These are phyloP conservation scores for Vitis vinifera DNA, from an alignment of 164 flowering plant species.

Conservation along the genomic window ASM3070453v1 NC_081817.1:29348001-29348500, in stretches of 20 bases:
- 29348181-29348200: conserved; percentile 88
- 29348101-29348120: conserved; percentile 39
- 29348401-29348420: not conserved
- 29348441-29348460: conserved; percentile 3
- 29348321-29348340: conserved; percentile 91
- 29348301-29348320: conserved; percentile 71
- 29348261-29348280: conserved; percentile 49
- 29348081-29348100: conserved; percentile 25
- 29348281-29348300: conserved; percentile 43
- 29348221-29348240: conserved; percentile 37
- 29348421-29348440: conserved; percentile 1
- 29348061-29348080: conserved; percentile 49
- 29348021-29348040: conserved; percentile 38
- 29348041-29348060: conserved; percentile 65
- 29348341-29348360: not conserved
- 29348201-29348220: conserved; percentile 67
- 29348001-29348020: conserved; percentile 55
- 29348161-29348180: conserved; percentile 29
- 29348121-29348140: conserved; percentile 58
- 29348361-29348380: not conserved
- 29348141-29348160: conserved; percentile 38
- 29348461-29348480: not conserved
- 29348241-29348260: conserved; percentile 35
- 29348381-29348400: not conserved
- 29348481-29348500: conserved; percentile 7